phyloP scores from a whole-genome alignment of 2,329 filamentous ascomycete species.

The Dactylellina haptotyla region DNA sequence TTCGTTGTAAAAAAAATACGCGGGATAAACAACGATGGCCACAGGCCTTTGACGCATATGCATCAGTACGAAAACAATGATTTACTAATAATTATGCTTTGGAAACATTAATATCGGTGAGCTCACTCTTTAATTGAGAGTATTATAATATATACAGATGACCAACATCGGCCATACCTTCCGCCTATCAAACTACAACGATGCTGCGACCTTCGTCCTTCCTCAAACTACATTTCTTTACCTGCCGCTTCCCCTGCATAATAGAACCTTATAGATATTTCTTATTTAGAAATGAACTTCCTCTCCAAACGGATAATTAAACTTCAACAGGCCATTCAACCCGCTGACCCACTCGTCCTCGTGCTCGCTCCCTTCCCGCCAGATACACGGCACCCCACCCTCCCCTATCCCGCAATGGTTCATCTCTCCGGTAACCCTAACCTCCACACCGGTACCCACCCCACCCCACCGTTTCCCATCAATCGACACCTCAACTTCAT shows the following conservation, averaged over 20 bases:
- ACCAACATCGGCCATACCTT: too few species aligned
- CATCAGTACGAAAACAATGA: too few species aligned
- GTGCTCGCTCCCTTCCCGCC: constrained; percentile 65
- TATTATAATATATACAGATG: too few species aligned
- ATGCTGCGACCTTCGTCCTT: background rate
- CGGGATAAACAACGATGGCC: too few species aligned
- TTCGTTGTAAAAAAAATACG: too few species aligned
- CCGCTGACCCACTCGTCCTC: constrained; percentile 98
- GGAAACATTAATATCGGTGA: too few species aligned
- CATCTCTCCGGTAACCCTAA: constrained; percentile 86
- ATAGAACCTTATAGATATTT: background rate
- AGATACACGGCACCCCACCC: constrained; percentile 62
- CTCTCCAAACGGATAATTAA: constrained; percentile 95
- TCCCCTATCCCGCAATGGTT: constrained; percentile 64
- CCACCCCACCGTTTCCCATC: constrained; percentile 75
- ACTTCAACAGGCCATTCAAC: constrained; percentile 91
- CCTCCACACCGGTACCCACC: constrained; percentile 80
- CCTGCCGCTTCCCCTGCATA: too few species aligned
- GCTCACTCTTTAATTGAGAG: too few species aligned
- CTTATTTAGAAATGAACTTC: constrained; percentile 58
- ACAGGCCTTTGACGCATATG: too few species aligned
- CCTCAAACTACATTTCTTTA: background rate
- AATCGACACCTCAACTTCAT: constrained; percentile 81
- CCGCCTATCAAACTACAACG: too few species aligned
- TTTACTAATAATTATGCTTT: too few species aligned